phyloP scores from a whole-genome alignment of 2,329 filamentous ascomycete genomes.

The Fusarium staphyleae region DNA sequence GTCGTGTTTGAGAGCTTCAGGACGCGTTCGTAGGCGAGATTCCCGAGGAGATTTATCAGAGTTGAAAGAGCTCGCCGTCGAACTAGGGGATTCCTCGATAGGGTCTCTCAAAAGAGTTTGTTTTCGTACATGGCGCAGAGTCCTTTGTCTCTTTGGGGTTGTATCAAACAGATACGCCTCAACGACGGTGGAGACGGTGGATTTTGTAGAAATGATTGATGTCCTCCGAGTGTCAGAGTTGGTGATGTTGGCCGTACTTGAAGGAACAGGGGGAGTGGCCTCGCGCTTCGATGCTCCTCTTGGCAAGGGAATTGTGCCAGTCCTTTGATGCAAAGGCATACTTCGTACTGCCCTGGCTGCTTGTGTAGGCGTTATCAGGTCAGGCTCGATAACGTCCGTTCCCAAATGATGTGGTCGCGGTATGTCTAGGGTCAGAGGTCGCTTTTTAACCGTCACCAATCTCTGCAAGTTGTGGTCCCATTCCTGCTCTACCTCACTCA shows the following conservation, averaged over 20 bases:
- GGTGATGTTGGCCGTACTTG: constrained; percentile 50
- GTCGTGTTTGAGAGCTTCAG: constrained; percentile 48
- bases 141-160: constrained; percentile 56
- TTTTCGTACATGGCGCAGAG: constrained; percentile 68
- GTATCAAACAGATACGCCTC: constrained; percentile 65
- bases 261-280: constrained; percentile 41
- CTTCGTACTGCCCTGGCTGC: constrained; percentile 59
- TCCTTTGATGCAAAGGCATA: constrained; percentile 54
- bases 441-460: constrained; percentile 62
- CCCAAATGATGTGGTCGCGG: constrained; percentile 38
- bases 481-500: constrained; percentile 59
- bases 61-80: constrained; percentile 14
- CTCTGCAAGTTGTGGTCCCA: constrained; percentile 62
- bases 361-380: constrained; percentile 57
- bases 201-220: constrained; percentile 63
- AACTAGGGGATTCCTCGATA: constrained; percentile 20
- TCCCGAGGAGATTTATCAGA: constrained; percentile 37
- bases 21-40: constrained; percentile 39
- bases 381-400: constrained; percentile 56
- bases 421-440: constrained; percentile 42
- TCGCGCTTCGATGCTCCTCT: constrained; percentile 38
- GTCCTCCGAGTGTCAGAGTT: constrained; percentile 56
- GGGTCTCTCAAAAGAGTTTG: constrained; percentile 59
- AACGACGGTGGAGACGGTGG: constrained; percentile 62
- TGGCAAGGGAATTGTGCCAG: constrained; percentile 35